A percentile compares a stretch with the other conserved stretches of the same genome.
Conservation (phyloP, 768 basidiomycete species). For the Suillus lakei region DNA sequence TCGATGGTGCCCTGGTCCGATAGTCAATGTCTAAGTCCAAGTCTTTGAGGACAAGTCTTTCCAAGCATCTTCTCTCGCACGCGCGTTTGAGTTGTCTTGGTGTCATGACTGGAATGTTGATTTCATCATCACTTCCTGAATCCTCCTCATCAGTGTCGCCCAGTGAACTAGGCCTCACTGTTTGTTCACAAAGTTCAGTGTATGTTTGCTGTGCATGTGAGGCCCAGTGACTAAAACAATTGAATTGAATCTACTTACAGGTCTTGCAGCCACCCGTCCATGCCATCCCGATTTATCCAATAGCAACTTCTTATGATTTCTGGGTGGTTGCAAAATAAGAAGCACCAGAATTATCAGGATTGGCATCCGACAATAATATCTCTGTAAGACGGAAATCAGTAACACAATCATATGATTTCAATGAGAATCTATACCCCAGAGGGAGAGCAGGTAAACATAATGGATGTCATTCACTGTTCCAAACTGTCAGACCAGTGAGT, state of each 20-base stretch:
- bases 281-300: not conserved
- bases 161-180: not conserved
- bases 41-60: constrained; percentile 61
- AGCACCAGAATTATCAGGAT: not conserved
- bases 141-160: constrained; percentile 15
- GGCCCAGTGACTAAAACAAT: too few relatives aligned
- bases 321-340: not conserved
- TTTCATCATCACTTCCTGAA: constrained; percentile 18
- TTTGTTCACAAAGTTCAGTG: too few relatives aligned
- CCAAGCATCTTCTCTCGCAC: constrained; percentile 46
- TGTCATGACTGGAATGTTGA: constrained; percentile 29
- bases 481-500: not conserved
- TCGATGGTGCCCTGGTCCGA: constrained; percentile 20
- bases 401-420: not conserved
- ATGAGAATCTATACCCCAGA: not conserved
- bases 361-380: not conserved
- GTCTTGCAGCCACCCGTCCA: too few relatives aligned
- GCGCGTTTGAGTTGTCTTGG: constrained; percentile 31
- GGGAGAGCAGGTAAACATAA: not conserved
- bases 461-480: not conserved
- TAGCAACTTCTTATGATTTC: not conserved
- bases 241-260: too few relatives aligned
- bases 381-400: not conserved
- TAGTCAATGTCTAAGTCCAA: constrained; percentile 59
- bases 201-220: too few relatives aligned